Percentiles rank a stretch among this genome's conserved stretches.
phyloP scores from a whole-genome alignment of 169 alveolate species.

The Eimeria praecox region DNA sequence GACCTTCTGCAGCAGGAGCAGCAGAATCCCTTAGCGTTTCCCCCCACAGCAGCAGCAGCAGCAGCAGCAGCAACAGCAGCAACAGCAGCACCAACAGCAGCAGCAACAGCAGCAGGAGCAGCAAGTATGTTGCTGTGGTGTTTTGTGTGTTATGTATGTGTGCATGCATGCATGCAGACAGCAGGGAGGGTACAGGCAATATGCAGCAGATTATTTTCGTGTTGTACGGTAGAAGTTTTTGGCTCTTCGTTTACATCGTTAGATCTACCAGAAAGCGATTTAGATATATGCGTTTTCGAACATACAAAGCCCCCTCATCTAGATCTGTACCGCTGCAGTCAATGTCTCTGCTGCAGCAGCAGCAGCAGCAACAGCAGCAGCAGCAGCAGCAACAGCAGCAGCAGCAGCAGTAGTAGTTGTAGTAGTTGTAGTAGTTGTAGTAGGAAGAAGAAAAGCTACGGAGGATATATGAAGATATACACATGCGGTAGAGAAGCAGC shows the following conservation, averaged over 20 bases:
- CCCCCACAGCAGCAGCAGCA: neutral
- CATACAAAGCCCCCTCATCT: neutral
- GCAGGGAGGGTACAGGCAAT: slow-evolving; percentile 48
- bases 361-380: slow-evolving; percentile 21
- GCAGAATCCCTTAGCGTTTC: neutral
- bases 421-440: neutral
- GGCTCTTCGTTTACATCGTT: slow-evolving; percentile 32
- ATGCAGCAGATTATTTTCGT: neutral
- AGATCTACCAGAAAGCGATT: slow-evolving; percentile 31
- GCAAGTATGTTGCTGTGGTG: neutral
- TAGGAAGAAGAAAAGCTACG: no score
- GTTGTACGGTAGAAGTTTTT: neutral
- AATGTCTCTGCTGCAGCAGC: slow-evolving; percentile 47
- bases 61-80: neutral
- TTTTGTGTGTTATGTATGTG: neutral
- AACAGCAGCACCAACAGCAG: neutral
- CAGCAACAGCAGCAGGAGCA: neutral
- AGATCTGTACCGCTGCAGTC: neutral
- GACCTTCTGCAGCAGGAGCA: neutral
- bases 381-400: neutral
- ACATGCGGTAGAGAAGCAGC: slow-evolving; percentile 33
- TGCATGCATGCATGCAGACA: slow-evolving; percentile 19
- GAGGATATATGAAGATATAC: no score
- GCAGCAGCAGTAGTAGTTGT: neutral
- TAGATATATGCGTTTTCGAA: slow-evolving; percentile 59